Base-by-base conservation (phyloP, 2,329 filamentous ascomycete genomes). In the Didymella exigua region DNA sequence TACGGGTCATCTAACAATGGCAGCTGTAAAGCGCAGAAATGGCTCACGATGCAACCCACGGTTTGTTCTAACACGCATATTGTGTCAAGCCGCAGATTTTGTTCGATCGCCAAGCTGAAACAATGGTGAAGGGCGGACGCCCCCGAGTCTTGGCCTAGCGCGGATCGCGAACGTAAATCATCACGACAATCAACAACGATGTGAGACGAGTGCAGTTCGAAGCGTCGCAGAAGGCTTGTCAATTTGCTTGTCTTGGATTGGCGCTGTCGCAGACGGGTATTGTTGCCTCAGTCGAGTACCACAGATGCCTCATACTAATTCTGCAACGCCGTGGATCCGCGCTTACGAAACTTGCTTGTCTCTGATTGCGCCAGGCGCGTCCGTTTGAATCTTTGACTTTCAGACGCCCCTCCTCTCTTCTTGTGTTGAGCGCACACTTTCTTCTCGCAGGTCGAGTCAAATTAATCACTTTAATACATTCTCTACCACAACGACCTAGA, bases 41-140 rank as follows among this genome's bases (percentile, higher is more conserved):
- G 26, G 26, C 26, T 16, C 18, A n/a, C 21, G 21, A 21, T 24
- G 21, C 21, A n/a, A 16, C 21, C 9, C 36, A 31, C 33, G 56
- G n/a, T n/a, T n/a, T n/a, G 19, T 14, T 38, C 36, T 46, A 34
- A 46, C 16, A 55, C 46, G 23, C 11, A 41, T 21, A 23, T 5
- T 61, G 69, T 69, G 51, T 72, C 68, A 72, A 50, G 53, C 58
- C 21, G 33, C 34, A 46, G 21, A 51, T 63, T 54, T 45, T 54
- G 65, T 61, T 67, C 60, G 63, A 65, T 65, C 65, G 69, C 69
- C 69, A 71, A 73, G 69, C 61, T 70, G 61, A 72, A 72, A 72
- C 70, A 60, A 46, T 72, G 65, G 71, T 73, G 71, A 63, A 66
- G 62, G 54, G 46, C 43, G 59, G 58, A 56, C 55, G 61, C 59